These are phyloP conservation scores for Boeremia lycopersici DNA, from an alignment of 2,329 filamentous ascomycete species.

Conservation along the genomic window DNA sequence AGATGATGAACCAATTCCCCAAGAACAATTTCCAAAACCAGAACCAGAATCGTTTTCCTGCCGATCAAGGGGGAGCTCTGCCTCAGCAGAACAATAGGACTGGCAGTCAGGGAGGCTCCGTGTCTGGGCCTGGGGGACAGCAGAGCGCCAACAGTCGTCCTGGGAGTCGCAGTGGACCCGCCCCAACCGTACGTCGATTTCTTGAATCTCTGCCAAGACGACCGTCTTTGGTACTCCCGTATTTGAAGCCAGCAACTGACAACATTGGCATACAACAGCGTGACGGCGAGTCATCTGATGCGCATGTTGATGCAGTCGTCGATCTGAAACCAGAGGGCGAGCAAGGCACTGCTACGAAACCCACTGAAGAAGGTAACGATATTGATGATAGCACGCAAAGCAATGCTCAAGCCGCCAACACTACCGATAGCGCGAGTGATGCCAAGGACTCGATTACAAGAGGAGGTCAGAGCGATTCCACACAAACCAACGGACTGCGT, in stretches of 20 bases:
- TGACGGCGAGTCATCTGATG: conserved; percentile 41
- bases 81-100: conserved; percentile 48
- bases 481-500: conserved; percentile 32
- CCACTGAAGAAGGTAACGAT: conserved; percentile 41
- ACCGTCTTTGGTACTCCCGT: conserved; percentile 1
- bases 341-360: conserved; percentile 27
- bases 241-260: conserved; percentile 33
- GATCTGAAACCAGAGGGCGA: conserved; percentile 41
- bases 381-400: conserved; percentile 12
- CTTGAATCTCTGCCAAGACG: conserved; percentile 25
- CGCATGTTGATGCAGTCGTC: conserved; percentile 38
- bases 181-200: conserved; percentile 44
- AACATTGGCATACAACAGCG: conserved; percentile 27
- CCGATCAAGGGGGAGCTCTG: conserved; percentile 65
- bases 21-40: conserved; percentile 69
- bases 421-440: conserved; percentile 15
- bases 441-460: conserved; percentile 20
- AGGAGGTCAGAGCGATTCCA: conserved; percentile 24
- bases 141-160: conserved; percentile 37
- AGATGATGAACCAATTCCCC: conserved; percentile 60
- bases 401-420: conserved; percentile 11
- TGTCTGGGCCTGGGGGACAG: conserved; percentile 33
- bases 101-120: conserved; percentile 47
- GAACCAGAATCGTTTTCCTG: conserved; percentile 78
- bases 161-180: conserved; percentile 37